Percentiles rank a stretch among this genome's conserved stretches.
These are phyloP conservation scores for Calonectria hawksworthii DNA, from an alignment of 2,329 filamentous ascomycete species.

Conservation along the genomic window DNA sequence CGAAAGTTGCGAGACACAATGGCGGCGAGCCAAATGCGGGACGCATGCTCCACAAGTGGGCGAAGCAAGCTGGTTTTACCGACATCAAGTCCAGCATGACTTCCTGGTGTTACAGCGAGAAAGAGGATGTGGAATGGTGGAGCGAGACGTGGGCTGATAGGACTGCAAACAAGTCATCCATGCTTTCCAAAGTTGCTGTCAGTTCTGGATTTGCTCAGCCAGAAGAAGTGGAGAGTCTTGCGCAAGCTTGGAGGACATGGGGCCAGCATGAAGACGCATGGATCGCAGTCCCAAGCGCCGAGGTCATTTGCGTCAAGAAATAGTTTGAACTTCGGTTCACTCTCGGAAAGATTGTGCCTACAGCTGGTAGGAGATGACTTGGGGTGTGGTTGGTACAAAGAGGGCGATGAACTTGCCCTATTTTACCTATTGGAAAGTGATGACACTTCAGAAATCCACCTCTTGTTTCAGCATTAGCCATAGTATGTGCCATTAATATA, in stretches of 20 bases:
- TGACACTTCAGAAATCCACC: background rate
- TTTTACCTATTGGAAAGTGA: too few species aligned
- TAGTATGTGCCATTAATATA: background rate
- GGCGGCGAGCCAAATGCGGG: constrained; percentile 9
- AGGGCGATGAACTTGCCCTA: too few species aligned
- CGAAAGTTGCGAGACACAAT: background rate
- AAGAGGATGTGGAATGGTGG: constrained; percentile 2
- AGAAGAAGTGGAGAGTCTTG: background rate
- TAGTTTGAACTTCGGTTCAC: background rate
- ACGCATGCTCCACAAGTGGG: constrained; percentile 5
- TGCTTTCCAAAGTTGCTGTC: background rate
- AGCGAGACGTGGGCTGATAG: constrained; percentile 9
- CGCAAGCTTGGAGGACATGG: background rate
- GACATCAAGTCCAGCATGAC: background rate
- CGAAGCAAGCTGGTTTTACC: background rate
- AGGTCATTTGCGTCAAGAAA: background rate
- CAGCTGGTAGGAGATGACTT: too few species aligned
- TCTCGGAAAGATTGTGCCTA: too few species aligned
- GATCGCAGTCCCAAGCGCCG: background rate
- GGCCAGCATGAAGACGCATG: constrained; percentile 7
- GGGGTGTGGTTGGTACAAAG: too few species aligned
- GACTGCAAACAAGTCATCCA: background rate
- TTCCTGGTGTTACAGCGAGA: constrained; percentile 9
- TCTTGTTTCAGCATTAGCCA: background rate
- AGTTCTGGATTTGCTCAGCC: background rate